Conservation (phyloP, 805 yeast species). For the Nakazawaea sp. region DNA sequence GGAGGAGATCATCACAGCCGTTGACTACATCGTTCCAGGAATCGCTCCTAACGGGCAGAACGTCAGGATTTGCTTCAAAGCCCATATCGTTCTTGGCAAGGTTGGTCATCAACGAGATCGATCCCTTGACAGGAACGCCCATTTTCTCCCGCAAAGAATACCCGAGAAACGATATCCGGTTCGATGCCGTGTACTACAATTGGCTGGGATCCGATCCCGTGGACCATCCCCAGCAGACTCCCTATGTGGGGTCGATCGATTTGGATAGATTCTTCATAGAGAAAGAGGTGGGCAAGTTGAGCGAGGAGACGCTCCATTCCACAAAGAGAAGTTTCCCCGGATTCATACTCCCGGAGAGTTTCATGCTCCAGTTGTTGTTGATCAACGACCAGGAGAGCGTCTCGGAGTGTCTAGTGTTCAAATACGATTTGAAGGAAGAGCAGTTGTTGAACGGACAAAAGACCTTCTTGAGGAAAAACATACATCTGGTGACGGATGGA, state of each 20-base stretch:
- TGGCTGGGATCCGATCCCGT: slow-evolving; percentile 8
- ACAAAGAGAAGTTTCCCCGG: slow-evolving; percentile 22
- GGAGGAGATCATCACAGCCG: slow-evolving; percentile 6
- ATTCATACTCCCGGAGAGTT: slow-evolving; percentile 17
- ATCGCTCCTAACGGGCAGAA: slow-evolving; percentile 16
- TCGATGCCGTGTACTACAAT: slow-evolving; percentile 20
- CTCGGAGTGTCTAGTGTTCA: slow-evolving; percentile 18
- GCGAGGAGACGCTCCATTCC: neutral
- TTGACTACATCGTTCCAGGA: slow-evolving; percentile 15
- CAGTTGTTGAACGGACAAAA: slow-evolving; percentile 18
- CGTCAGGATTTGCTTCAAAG: slow-evolving; percentile 14
- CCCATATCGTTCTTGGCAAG: slow-evolving; percentile 21
- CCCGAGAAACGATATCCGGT: slow-evolving; percentile 12
- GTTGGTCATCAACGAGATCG: slow-evolving; percentile 15
- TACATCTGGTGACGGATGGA: slow-evolving; percentile 16
- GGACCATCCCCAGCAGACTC: slow-evolving; percentile 15
- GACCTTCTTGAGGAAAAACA: slow-evolving; percentile 20
- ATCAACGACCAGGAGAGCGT: slow-evolving; percentile 23
- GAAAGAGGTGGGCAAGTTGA: slow-evolving; percentile 11
- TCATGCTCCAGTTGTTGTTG: slow-evolving; percentile 22
- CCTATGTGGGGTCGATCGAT: slow-evolving; percentile 25
- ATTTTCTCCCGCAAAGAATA: slow-evolving; percentile 2
- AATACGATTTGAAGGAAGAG: slow-evolving; percentile 18
- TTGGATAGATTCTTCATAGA: slow-evolving; percentile 19
- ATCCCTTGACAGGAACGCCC: neutral